Percentiles rank a stretch among this genome's conserved stretches.
Evolutionary conservation across 2,329 filamentous ascomycete genomes (phyloP).

Genomic region (Ceratocystis destructans): DNA sequence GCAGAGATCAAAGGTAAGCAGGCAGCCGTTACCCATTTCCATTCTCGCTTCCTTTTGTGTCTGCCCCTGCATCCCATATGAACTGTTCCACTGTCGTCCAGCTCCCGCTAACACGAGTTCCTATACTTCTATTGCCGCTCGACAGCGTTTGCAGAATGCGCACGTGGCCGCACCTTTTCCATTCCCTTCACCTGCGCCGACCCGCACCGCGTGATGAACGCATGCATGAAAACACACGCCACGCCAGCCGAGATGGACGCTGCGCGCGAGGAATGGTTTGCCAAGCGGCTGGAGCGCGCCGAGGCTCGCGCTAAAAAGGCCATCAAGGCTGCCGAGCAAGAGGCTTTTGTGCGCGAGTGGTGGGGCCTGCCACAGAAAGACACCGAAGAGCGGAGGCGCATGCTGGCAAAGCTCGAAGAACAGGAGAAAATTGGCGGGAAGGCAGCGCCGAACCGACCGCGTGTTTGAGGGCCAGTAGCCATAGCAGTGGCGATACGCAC

Average conservation of each 20-base stretch:
- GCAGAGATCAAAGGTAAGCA: constrained; percentile 60
- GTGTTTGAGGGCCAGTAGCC: constrained; percentile 6
- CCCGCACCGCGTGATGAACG: constrained; percentile 77
- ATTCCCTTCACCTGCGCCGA: constrained; percentile 75
- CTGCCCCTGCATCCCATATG: background rate
- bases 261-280: constrained; percentile 89
- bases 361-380: constrained; percentile 49
- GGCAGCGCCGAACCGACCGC: constrained; percentile 29
- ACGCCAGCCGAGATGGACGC: constrained; percentile 74
- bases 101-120: background rate
- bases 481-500: background rate
- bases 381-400: constrained; percentile 34
- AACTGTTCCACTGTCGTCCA: background rate
- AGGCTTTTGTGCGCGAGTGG: constrained; percentile 53
- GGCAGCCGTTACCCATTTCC: background rate
- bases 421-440: constrained; percentile 45
- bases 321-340: constrained; percentile 43
- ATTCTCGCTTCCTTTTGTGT: background rate
- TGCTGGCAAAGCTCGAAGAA: constrained; percentile 37
- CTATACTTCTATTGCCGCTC: background rate
- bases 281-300: constrained; percentile 55
- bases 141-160: constrained; percentile 82
- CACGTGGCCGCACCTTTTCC: constrained; percentile 69
- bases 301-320: constrained; percentile 51
- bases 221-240: constrained; percentile 78